phyloP scores from a whole-genome alignment of 1,139 yeast genomes.

The Geotrichum cucujoidarum region DNA sequence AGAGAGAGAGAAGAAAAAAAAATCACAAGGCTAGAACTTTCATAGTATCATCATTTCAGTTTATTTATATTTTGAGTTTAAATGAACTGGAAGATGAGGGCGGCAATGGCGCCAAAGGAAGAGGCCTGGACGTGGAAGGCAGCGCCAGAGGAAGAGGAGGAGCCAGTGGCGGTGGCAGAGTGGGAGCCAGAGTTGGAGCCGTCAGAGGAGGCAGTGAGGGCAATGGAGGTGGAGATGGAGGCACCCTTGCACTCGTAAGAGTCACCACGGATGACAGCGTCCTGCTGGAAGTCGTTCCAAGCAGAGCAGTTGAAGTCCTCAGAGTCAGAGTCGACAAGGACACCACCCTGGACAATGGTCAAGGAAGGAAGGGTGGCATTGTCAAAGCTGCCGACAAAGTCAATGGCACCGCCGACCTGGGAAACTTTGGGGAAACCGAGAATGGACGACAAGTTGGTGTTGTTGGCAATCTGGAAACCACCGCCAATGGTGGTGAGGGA shows the following conservation, averaged over 20 bases:
- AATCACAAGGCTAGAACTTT: no score
- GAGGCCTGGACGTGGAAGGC: slow-evolving; percentile 40
- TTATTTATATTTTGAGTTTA: not conserved
- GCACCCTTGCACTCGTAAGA: slow-evolving; percentile 76
- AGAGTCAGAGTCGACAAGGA: slow-evolving; percentile 63
- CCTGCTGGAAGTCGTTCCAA: slow-evolving; percentile 50
- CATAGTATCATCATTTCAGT: no score
- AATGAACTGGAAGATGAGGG: slow-evolving; percentile 35
- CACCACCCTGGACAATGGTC: slow-evolving; percentile 85
- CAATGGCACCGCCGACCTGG: slow-evolving; percentile 83
- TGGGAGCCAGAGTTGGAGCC: slow-evolving; percentile 23
- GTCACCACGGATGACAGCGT: slow-evolving; percentile 87
- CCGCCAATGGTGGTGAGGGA: slow-evolving; percentile 71
- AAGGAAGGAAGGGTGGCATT: slow-evolving; percentile 71
- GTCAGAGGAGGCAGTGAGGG: slow-evolving; percentile 28
- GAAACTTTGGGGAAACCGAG: slow-evolving; percentile 69
- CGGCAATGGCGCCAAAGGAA: slow-evolving; percentile 35
- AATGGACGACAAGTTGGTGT: slow-evolving; percentile 60
- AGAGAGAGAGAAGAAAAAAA: no score
- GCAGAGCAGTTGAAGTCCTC: slow-evolving; percentile 76
- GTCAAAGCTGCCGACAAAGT: slow-evolving; percentile 72
- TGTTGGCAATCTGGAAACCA: slow-evolving; percentile 74
- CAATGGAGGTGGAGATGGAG: slow-evolving; percentile 52
- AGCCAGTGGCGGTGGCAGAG: slow-evolving; percentile 33
- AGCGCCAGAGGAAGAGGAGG: slow-evolving; percentile 36